Base-by-base conservation (phyloP, 495 filamentous ascomycete species). In the Aspergillus hancockii region DNA sequence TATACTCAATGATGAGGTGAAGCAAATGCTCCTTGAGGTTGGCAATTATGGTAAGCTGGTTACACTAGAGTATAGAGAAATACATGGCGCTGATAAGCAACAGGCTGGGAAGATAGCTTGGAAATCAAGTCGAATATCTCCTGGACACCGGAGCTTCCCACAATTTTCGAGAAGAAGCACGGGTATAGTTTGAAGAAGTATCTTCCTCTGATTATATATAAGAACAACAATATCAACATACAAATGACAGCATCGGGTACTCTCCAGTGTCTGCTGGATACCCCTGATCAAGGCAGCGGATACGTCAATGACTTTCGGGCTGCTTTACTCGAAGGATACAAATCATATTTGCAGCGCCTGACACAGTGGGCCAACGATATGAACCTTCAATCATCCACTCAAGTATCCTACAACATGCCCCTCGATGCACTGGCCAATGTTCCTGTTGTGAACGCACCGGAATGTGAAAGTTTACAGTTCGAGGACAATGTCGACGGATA, bases 71-170 rank as follows among this genome's bases (percentile, higher is more conserved):
- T 10, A 40, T 14, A 12, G 10, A 18, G 8, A 8, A 18, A 51
- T 49, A 25, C 45, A 22, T 41, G n/a, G 22, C n/a, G n/a, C 4
- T 64, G n/a, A 49, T 23, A 22, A 23, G 46, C 4, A 18, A 3
- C 56, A 77, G 75, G 65, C 3, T 83, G 81, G 81, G 80, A 83
- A 55, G 81, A 84, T 58, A 81, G 77, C 46, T 65, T 79, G 28
- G 79, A 81, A 52, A 74, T 78, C 36, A 63, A 55, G 28, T 68
- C 69, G 0, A 63, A 71, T 13, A 65, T 76, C 10, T 78, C 69
- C 34, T 83, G 80, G 80, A 79, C 78, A 0, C 71, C 68, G 8
- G 72, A 66, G 8, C 67, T 83, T 14, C 79, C 78, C 1, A 41
- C 70, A 3, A 54, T 76, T 13, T 79, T 79, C 47, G 57, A 71